A percentile compares a stretch with the other conserved stretches of the same genome.
Conservation (phyloP, 805 yeast genomes). For the Barnettozyma sp. region DNA sequence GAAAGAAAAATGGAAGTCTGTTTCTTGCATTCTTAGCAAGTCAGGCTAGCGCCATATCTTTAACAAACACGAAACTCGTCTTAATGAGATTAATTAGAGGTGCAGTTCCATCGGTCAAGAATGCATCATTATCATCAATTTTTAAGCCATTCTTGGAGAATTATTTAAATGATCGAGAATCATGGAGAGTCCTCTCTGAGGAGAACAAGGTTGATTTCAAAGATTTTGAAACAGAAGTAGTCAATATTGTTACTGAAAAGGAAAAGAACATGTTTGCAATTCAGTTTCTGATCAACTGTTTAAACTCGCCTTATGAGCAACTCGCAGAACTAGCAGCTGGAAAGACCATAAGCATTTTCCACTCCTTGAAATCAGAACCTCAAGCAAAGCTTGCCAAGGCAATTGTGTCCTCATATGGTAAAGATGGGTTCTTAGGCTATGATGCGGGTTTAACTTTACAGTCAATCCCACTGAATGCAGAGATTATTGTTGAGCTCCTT, state of each 20-base stretch:
- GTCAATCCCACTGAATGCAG: constrained; percentile 46
- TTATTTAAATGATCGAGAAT: constrained; percentile 41
- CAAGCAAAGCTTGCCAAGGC: constrained; percentile 53
- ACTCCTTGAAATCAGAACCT: constrained; percentile 46
- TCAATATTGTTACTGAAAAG: constrained; percentile 52
- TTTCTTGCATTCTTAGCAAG: constrained; percentile 59
- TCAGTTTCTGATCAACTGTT: constrained; percentile 49
- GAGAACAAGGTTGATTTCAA: constrained; percentile 43
- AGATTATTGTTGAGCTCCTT: constrained; percentile 52
- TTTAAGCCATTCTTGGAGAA: constrained; percentile 38
- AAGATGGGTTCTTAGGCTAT: constrained; percentile 35
- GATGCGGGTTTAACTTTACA: constrained; percentile 50
- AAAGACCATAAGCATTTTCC: constrained; percentile 51
- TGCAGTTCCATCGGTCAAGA: constrained; percentile 29
- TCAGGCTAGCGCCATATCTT: constrained; percentile 48
- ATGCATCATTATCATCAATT: constrained; percentile 40
- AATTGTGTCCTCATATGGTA: constrained; percentile 49
- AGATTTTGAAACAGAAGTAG: constrained; percentile 50
- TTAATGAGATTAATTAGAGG: constrained; percentile 41
- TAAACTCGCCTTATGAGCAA: constrained; percentile 38
- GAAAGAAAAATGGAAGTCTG: constrained; percentile 52
- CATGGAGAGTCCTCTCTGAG: constrained; percentile 38
- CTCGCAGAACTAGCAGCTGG: constrained; percentile 43
- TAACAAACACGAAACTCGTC: constrained; percentile 50
- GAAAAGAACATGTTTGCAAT: constrained; percentile 54